Conservation (phyloP, 352 stramenopile species). For the Phytophthora rubi region DNA sequence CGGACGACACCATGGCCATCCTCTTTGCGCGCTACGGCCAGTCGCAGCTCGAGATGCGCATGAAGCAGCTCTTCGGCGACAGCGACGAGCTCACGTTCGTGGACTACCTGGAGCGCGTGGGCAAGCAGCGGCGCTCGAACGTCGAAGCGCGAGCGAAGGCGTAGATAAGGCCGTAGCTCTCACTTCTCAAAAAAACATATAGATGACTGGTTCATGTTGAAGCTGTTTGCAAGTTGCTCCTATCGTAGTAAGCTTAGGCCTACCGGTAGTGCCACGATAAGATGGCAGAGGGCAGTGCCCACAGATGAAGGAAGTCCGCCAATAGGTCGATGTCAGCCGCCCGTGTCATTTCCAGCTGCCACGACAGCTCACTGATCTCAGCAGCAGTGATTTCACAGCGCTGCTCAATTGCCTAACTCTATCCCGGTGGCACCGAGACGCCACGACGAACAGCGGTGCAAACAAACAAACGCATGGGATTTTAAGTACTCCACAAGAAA, state of each 20-base stretch:
- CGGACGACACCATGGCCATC: conserved; percentile 99
- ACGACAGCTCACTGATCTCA: too few species aligned
- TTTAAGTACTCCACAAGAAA: conserved; percentile 42
- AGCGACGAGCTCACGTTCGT: conserved; percentile 84
- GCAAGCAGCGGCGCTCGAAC: conserved; percentile 76
- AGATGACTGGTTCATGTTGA: background rate
- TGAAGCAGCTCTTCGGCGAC: conserved; percentile 92
- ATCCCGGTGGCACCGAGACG: too few species aligned
- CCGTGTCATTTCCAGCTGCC: background rate
- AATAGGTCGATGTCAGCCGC: too few species aligned
- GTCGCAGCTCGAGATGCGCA: conserved; percentile 89
- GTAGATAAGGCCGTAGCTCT: conserved; percentile 20
- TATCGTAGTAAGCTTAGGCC: too few species aligned
- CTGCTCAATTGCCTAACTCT: too few species aligned
- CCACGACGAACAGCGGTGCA: background rate
- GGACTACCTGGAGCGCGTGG: conserved; percentile 78
- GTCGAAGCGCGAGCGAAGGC: conserved; percentile 58
- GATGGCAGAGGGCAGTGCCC: background rate
- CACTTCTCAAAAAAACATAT: background rate
- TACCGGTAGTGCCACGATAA: background rate
- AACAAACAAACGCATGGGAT: background rate
- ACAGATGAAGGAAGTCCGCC: background rate
- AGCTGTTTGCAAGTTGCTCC: background rate
- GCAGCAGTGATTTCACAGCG: too few species aligned
- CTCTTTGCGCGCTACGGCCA: conserved; percentile 94